Evolutionary conservation across 805 yeast genomes (phyloP).

Genomic region (Alloascoidea africana): DNA sequence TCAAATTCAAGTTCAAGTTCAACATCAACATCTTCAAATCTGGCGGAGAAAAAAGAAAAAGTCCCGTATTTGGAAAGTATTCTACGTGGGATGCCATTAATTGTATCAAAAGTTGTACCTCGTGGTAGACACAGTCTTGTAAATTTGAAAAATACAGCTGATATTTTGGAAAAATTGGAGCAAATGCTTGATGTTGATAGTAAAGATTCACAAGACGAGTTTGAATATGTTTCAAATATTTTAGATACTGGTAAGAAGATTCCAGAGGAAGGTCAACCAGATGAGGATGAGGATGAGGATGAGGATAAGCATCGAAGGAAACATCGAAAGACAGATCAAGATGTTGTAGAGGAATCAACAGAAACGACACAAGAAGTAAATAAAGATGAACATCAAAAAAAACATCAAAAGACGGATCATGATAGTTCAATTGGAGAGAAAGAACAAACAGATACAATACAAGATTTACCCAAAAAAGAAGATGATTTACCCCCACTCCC

Average conservation of each 20-base stretch:
- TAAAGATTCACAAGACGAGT: background rate
- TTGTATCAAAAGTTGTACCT: background rate
- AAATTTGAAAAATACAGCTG: background rate
- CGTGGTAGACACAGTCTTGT: background rate
- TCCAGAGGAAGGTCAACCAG: background rate
- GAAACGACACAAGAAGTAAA: background rate
- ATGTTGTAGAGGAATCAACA: background rate
- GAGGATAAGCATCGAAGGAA: conserved; percentile 17
- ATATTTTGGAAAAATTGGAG: background rate
- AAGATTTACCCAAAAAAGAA: too few relatives aligned
- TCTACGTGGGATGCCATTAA: conserved; percentile 5
- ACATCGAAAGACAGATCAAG: background rate
- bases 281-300: conserved; percentile 14
- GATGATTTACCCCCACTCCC: background rate
- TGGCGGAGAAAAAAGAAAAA: too few relatives aligned
- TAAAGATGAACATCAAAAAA: too few relatives aligned
- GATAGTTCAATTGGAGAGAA: too few relatives aligned
- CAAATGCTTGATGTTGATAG: background rate
- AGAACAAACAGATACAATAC: background rate
- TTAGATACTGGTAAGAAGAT: too few relatives aligned
- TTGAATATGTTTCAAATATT: background rate
- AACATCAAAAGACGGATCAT: too few relatives aligned
- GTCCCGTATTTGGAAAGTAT: conserved; percentile 15
- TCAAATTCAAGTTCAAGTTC: too few relatives aligned
- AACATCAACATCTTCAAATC: too few relatives aligned